Conservation (phyloP, 1,139 yeast genomes). For the Hemisphaericaspora xylanilytica region DNA sequence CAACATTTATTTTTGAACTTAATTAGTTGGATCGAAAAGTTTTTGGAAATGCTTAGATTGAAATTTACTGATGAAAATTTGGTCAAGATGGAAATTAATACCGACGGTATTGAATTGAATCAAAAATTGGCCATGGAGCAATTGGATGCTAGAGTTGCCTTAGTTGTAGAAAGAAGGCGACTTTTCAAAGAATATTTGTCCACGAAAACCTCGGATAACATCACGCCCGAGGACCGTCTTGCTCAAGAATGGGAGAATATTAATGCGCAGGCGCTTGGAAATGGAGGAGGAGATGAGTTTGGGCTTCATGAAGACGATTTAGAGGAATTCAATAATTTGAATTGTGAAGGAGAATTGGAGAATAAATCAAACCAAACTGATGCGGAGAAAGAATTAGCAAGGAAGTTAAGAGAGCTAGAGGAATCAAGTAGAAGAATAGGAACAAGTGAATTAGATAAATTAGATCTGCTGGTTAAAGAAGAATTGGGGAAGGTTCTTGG, state of each 20-base stretch:
- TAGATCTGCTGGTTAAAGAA: conserved; percentile 15
- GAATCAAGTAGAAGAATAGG: conserved; percentile 13
- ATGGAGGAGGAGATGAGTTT: conserved; percentile 42
- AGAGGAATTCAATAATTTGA: conserved; percentile 48
- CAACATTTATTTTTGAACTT: conserved; percentile 68
- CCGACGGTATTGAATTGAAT: conserved; percentile 22
- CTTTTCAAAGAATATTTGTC: conserved; percentile 35
- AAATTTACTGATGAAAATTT: conserved; percentile 54
- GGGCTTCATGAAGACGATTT: conserved; percentile 62
- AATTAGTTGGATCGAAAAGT: conserved; percentile 62
- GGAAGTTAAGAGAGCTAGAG: conserved; percentile 18
- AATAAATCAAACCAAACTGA: conserved; percentile 24
- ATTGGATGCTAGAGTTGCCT: conserved; percentile 28
- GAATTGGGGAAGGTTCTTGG: conserved; percentile 9
- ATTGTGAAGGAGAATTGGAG: conserved; percentile 24
- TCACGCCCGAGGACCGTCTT: conserved; percentile 33
- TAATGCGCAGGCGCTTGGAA: conserved; percentile 43
- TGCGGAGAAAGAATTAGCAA: conserved; percentile 18
- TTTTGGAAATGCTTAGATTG: conserved; percentile 57
- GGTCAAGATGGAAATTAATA: conserved; percentile 39
- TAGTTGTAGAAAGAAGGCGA: conserved; percentile 29
- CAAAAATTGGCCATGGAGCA: conserved; percentile 28
- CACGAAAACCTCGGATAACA: conserved; percentile 17
- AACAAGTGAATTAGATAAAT: conserved; percentile 30
- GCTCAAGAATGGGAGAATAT: conserved; percentile 50